Percentiles rank a stretch among this genome's conserved stretches.
These are phyloP conservation scores for Fusarium sp. DNA, from an alignment of 2,329 filamentous ascomycete species.

Conservation along the genomic window DNA sequence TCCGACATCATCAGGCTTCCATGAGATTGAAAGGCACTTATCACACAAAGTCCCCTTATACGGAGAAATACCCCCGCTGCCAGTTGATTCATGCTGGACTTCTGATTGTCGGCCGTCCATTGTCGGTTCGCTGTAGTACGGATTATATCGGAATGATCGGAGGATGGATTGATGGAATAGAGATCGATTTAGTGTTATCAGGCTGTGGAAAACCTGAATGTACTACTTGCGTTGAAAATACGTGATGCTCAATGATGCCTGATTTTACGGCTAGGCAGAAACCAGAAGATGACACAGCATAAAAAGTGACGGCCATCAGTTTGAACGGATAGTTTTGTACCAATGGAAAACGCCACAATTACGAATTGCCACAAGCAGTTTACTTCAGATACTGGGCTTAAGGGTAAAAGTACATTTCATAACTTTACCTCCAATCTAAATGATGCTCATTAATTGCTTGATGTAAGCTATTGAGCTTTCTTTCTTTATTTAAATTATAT, in stretches of 20 bases:
- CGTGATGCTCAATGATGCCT: neutral
- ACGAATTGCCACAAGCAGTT: too few species aligned
- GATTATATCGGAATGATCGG: neutral
- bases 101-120: neutral
- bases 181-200: neutral
- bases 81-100: accelerated
- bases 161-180: accelerated
- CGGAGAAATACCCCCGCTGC: accelerated
- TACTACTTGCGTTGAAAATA: neutral
- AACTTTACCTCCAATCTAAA: too few species aligned
- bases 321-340: too few species aligned
- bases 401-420: too few species aligned
- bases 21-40: neutral
- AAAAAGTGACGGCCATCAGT: too few species aligned
- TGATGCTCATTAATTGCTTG: too few species aligned
- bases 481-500: too few species aligned
- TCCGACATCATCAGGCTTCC: neutral
- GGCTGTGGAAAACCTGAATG: neutral
- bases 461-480: too few species aligned
- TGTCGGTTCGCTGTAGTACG: neutral
- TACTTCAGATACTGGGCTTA: too few species aligned
- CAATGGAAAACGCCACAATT: too few species aligned
- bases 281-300: too few species aligned
- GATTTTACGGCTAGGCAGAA: neutral
- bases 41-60: neutral